These are phyloP conservation scores for Apiospora kogelbergensis DNA, from an alignment of 2,329 filamentous ascomycete genomes.

Conservation along the genomic window DNA sequence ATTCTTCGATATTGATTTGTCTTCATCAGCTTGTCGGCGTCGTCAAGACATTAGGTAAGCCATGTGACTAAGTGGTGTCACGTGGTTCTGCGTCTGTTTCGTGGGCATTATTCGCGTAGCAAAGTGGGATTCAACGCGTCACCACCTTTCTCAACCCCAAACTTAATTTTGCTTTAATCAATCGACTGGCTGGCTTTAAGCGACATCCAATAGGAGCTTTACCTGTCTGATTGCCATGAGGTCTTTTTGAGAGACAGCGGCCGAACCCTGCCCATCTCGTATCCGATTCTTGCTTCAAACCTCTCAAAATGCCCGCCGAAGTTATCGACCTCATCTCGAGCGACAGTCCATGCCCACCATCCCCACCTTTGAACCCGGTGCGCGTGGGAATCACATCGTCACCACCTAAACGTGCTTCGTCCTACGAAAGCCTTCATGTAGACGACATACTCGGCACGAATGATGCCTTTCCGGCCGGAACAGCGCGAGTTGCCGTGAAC, in stretches of 20 bases:
- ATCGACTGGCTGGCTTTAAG: not conserved
- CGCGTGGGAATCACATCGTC: slow-evolving; percentile 4
- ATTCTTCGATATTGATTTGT: not conserved
- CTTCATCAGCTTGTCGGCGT: not conserved
- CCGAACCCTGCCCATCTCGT: not conserved
- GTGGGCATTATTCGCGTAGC: not conserved
- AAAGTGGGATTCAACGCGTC: not conserved
- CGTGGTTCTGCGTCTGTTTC: not conserved
- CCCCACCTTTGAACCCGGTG: slow-evolving; percentile 13
- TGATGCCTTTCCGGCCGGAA: slow-evolving; percentile 1
- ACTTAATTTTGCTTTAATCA: not conserved
- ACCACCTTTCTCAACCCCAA: not conserved
- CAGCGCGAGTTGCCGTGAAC: not conserved
- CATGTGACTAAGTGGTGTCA: not conserved
- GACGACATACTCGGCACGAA: slow-evolving; percentile 10
- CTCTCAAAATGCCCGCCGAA: slow-evolving; percentile 30
- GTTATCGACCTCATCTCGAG: slow-evolving; percentile 37
- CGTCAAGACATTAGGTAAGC: not conserved
- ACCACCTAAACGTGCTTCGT: slow-evolving; percentile 12
- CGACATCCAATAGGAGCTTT: not conserved
- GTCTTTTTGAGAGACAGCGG: not conserved
- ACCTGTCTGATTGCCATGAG: not conserved
- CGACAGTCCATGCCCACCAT: slow-evolving; percentile 18
- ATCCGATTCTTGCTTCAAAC: not conserved
- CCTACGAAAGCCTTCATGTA: slow-evolving; percentile 15